Percentiles rank a stretch among this genome's conserved stretches.
Evolutionary conservation across 257 asterid species (phyloP).

Genomic region (Solanum sejunctum): DNA sequence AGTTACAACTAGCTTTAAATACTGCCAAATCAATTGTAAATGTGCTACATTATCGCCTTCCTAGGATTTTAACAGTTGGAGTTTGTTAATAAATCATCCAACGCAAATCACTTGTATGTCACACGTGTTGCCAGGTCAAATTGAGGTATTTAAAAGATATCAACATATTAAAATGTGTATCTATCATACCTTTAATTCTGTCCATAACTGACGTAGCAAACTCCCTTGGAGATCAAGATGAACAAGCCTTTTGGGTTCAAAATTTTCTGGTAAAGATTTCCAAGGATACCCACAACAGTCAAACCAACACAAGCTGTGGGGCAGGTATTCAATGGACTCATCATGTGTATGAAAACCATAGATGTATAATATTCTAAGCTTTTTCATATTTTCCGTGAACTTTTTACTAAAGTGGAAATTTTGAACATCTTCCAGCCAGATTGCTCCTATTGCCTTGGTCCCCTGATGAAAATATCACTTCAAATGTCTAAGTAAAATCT

Average conservation of each 20-base stretch:
- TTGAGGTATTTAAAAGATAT: too few species aligned
- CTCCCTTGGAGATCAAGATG: neutral
- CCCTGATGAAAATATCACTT: neutral
- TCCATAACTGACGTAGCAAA: neutral
- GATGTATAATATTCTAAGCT: neutral
- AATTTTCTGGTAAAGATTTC: neutral
- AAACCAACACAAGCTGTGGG: neutral
- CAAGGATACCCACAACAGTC: neutral
- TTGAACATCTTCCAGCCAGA: too few species aligned
- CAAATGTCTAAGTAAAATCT: neutral
- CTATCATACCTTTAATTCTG: neutral
- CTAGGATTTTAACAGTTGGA: too few species aligned
- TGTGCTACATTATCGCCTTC: too few species aligned
- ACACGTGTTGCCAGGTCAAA: too few species aligned
- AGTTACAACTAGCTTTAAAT: too few species aligned
- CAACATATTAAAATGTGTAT: too few species aligned
- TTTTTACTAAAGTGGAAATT: neutral
- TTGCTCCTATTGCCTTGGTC: neutral
- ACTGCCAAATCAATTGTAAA: too few species aligned
- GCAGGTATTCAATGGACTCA: neutral
- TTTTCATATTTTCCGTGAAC: neutral
- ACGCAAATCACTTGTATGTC: too few species aligned
- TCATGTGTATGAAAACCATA: neutral
- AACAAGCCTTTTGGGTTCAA: neutral
- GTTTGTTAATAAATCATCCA: too few species aligned